Evolutionary conservation across 345 rosid genomes (phyloP).

Genomic region (Combretum micranthum): DNA sequence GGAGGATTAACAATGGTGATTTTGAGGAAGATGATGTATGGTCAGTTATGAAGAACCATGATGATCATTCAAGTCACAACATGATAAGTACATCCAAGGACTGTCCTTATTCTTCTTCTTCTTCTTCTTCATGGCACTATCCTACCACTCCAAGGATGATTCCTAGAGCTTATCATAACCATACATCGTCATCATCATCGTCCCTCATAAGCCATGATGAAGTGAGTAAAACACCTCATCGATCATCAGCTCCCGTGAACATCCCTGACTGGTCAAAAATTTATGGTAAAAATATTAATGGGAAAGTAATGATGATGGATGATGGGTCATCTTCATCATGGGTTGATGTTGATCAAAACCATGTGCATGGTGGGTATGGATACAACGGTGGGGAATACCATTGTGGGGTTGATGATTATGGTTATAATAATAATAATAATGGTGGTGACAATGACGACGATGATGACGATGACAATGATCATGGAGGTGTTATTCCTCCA

Average conservation of each 20-base stretch:
- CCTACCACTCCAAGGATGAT: conserved; percentile 33
- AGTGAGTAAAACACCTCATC: conserved; percentile 25
- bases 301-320: conserved; percentile 3
- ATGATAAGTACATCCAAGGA: conserved; percentile 16
- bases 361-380: neutral
- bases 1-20: conserved; percentile 25
- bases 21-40: conserved; percentile 73
- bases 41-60: conserved; percentile 33
- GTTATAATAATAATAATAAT: conserved; percentile 11
- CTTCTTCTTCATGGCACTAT: conserved; percentile 39
- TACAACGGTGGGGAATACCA: neutral
- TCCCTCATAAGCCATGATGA: conserved; percentile 9
- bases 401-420: conserved; percentile 7
- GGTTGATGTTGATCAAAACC: conserved; percentile 4
- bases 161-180: conserved; percentile 15
- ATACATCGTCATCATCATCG: conserved; percentile 7
- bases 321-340: conserved; percentile 15
- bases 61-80: conserved; percentile 30
- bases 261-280: conserved; percentile 95
- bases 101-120: conserved; percentile 15
- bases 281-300: conserved; percentile 40
- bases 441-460: conserved; percentile 11
- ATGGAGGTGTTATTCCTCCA: conserved; percentile 65
- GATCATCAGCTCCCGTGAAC: conserved; percentile 73
- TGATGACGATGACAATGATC: conserved; percentile 21